These are phyloP conservation scores for Kuraishia hungarica DNA, from an alignment of 805 yeast species.

Conservation along the genomic window DNA sequence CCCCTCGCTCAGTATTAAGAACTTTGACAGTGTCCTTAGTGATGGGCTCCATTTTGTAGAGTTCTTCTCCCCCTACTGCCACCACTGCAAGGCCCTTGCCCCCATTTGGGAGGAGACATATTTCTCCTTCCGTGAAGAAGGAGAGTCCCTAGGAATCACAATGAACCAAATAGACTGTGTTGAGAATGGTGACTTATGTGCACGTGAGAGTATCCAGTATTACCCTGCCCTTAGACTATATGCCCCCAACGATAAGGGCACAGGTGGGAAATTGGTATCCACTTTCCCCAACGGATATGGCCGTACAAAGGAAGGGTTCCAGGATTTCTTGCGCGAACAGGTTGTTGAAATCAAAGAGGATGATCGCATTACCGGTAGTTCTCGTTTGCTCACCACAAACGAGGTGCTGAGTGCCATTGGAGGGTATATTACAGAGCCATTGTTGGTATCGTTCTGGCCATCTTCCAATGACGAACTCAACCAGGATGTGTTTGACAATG, in stretches of 20 bases:
- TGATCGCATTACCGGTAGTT: conserved; percentile 29
- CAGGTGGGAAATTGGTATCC: conserved; percentile 25
- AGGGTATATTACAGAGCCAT: conserved; percentile 41
- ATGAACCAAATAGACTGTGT: conserved; percentile 82
- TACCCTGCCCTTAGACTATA: conserved; percentile 72
- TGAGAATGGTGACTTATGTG: conserved; percentile 80
- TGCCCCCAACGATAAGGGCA: conserved; percentile 40
- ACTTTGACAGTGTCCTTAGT: conserved; percentile 40
- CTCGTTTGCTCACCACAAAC: conserved; percentile 25
- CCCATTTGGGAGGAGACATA: conserved; percentile 78
- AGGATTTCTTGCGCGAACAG: conserved; percentile 45
- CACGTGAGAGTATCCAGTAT: conserved; percentile 47
- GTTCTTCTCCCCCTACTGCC: conserved; percentile 85
- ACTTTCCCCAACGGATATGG: conserved; percentile 39
- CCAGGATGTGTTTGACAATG: conserved; percentile 20
- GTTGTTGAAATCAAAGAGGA: conserved; percentile 36
- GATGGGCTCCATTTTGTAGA: conserved; percentile 69
- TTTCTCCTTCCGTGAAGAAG: conserved; percentile 38
- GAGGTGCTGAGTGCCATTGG: conserved; percentile 39
- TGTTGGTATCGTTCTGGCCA: conserved; percentile 62
- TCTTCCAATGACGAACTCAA: conserved; percentile 33
- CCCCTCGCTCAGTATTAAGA: conserved; percentile 34
- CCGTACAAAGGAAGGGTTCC: conserved; percentile 40
- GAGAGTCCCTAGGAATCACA: conserved; percentile 32
- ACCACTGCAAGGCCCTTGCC: conserved; percentile 70